phyloP scores from a whole-genome alignment of 352 stramenopile species.

The Hyaloperonospora arabidopsidis region DNA sequence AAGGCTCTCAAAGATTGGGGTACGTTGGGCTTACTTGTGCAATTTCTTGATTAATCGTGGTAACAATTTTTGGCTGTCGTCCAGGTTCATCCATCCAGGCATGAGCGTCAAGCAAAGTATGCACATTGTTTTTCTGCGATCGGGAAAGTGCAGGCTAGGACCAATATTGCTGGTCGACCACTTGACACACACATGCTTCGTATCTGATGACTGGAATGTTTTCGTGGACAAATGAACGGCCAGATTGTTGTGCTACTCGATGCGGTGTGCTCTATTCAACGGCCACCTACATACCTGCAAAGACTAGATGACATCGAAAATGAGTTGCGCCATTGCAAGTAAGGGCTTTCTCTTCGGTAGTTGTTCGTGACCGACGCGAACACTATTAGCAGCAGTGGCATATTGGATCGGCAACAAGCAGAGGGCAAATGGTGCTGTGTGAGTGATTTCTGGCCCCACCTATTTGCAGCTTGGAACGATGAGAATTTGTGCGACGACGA shows the following conservation, averaged over 20 bases:
- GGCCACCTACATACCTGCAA: too few species aligned
- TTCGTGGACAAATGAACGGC: slow-evolving; percentile 23
- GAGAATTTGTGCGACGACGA: too few species aligned
- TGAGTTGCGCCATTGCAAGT: too few species aligned
- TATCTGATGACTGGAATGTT: slow-evolving; percentile 33
- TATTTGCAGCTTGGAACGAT: too few species aligned
- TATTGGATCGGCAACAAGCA: too few species aligned
- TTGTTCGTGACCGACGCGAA: too few species aligned
- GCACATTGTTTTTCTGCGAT: slow-evolving; percentile 43
- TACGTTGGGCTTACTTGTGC: slow-evolving; percentile 23
- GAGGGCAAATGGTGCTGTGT: too few species aligned
- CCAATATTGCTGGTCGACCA: slow-evolving; percentile 51
- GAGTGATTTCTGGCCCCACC: too few species aligned
- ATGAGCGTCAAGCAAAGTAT: slow-evolving; percentile 59
- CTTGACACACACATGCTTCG: slow-evolving; percentile 55
- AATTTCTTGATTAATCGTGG: slow-evolving; percentile 8
- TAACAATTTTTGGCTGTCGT: slow-evolving; percentile 9
- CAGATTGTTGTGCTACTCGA: neutral
- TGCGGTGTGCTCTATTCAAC: too few species aligned
- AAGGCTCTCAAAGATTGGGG: slow-evolving; percentile 60
- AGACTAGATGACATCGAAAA: too few species aligned
- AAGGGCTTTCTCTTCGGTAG: too few species aligned
- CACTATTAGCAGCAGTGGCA: too few species aligned
- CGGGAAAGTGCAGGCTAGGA: slow-evolving; percentile 36
- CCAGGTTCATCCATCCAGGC: slow-evolving; percentile 33